A percentile compares a stretch with the other conserved stretches of the same genome.
These are phyloP conservation scores for Mucor lusitanicus DNA, from an alignment of 371 early-diverging fungal genomes.

Conservation along the genomic window DNA sequence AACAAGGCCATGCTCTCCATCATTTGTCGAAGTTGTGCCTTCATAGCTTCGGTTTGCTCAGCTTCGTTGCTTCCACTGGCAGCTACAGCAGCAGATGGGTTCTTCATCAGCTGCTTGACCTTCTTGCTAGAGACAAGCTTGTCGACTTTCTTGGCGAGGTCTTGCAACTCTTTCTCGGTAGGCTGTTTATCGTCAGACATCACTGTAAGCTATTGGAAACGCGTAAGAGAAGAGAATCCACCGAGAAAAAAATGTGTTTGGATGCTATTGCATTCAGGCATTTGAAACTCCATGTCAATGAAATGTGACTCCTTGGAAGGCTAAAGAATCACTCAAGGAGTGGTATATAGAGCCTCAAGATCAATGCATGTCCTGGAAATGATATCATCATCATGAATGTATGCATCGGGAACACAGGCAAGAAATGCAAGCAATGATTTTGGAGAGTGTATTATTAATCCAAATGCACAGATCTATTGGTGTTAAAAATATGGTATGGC, in stretches of 20 bases:
- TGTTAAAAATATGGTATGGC: background rate
- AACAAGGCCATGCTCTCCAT: slow-evolving; percentile 41
- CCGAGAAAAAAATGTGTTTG: background rate
- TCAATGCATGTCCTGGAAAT: background rate
- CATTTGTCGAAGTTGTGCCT: slow-evolving; percentile 36
- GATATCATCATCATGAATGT: background rate
- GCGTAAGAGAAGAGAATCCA: slow-evolving; percentile 1
- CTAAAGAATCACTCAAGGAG: background rate
- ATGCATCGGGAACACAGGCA: background rate
- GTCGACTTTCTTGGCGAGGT: slow-evolving; percentile 29
- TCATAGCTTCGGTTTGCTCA: slow-evolving; percentile 29
- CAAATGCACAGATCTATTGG: background rate
- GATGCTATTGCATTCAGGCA: background rate
- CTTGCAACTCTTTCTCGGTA: slow-evolving; percentile 33
- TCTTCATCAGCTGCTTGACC: slow-evolving; percentile 6
- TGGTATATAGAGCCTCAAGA: background rate
- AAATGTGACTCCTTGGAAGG: background rate
- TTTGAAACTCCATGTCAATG: background rate
- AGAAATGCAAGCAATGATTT: background rate
- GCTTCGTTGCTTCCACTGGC: background rate
- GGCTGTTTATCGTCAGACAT: slow-evolving; percentile 20
- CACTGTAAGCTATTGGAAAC: background rate
- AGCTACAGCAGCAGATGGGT: slow-evolving; percentile 6
- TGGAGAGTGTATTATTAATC: background rate
- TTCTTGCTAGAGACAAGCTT: slow-evolving; percentile 23